Evolutionary conservation across 163 green algal species (phyloP).

Genomic region (Chlamydomonas reinhardtii): DNA sequence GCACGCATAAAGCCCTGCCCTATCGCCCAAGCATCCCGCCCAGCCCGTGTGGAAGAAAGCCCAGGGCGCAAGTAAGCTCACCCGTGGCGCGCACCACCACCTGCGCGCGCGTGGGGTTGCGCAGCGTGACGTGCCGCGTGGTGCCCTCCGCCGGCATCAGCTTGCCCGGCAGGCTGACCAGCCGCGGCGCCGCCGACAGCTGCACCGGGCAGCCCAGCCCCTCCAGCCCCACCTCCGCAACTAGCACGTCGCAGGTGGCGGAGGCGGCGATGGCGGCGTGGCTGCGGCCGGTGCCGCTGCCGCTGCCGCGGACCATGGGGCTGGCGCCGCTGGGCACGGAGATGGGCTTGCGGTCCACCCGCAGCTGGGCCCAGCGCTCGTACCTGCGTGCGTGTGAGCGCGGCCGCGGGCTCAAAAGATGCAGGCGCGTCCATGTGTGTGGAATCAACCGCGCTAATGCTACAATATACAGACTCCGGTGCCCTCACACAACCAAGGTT

Average conservation of each 20-base stretch:
- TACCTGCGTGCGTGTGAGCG: constrained; percentile 53
- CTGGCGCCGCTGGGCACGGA: background rate
- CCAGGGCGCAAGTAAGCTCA: no score
- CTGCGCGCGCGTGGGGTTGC: constrained; percentile 56
- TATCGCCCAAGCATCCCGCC: no score
- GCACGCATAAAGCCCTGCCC: no score
- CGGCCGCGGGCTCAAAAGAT: no score
- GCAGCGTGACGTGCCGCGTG: constrained; percentile 45
- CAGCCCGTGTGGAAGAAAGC: no score
- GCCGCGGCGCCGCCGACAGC: constrained; percentile 44
- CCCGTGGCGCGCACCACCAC: constrained; percentile 48
- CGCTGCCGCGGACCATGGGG: background rate
- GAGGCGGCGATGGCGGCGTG: constrained; percentile 20
- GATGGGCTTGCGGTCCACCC: constrained; percentile 60
- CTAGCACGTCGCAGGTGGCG: constrained; percentile 43
- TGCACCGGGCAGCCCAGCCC: constrained; percentile 52
- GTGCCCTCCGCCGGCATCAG: constrained; percentile 53
- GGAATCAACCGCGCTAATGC: no score
- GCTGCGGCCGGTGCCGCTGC: background rate
- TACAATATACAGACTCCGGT: no score
- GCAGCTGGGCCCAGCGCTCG: constrained; percentile 60
- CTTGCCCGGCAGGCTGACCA: constrained; percentile 53
- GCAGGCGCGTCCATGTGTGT: no score
- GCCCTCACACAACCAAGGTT: no score
- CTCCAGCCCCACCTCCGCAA: constrained; percentile 63